Base-by-base conservation (phyloP, 2,329 filamentous ascomycete species). In the Fusarium buxicola region DNA sequence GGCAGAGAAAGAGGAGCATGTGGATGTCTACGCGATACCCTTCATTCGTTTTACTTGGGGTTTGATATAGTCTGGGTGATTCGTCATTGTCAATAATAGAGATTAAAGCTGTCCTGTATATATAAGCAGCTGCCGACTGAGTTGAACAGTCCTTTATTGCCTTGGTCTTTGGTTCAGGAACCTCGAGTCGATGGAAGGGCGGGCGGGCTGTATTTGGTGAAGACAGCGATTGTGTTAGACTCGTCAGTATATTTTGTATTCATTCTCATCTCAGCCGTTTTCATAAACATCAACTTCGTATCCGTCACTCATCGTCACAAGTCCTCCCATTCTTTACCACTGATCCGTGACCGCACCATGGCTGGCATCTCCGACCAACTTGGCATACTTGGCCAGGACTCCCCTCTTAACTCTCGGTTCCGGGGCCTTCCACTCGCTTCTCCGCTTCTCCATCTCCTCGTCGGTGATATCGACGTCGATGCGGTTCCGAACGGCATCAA, bases 361-460 rank as follows among this genome's bases (percentile, higher is more conserved):
- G 74, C 90, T 94, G 10, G 94, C 94, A 84, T 97, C 94, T 2
- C 93, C 91, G 1, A 98, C 94, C 71, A 97, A 77, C 38, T 85
- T 81, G 7, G 91, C 91, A 80, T 98, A 98, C 82, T 98, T 98
- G 6, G 92, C 94, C 80, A 98, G 73, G 35, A 90, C 89, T 34
- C 94, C 94, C 53, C 94, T 86, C 68, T 89, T 93, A 9, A 96
- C 92, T 60, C 85, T 84, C 72, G 87, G 86, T 72, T 80, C 82
- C 1, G 92, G 93, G 28, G 87, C 80, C 72, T 83, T 89, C 92
- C 92, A 96, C 59, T 78, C 81, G 54, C 79, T 81, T 73, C 87
- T 76, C 60, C 92, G 81, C 72, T 77, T 79, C 62, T 82, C 80
- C 69, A 96, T 83, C 77, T 95, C 92, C 67, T 88, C 87, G 21